Evolutionary conservation across 495 filamentous ascomycete genomes (phyloP).

Genomic region (Melanomma pulvis-pyrius): DNA sequence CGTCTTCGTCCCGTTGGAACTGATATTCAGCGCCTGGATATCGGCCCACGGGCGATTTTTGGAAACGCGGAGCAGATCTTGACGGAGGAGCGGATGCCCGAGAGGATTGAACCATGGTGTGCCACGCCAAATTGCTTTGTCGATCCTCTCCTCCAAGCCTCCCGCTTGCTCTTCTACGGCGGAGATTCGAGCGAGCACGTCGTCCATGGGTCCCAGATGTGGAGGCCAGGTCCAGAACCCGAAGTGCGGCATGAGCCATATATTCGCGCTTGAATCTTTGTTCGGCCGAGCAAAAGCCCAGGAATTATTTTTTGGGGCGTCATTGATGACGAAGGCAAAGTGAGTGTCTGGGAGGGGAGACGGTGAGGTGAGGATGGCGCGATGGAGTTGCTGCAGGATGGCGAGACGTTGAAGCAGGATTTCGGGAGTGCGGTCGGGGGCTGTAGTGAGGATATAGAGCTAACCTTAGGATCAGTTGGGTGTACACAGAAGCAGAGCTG

Average conservation of each 20-base stretch:
- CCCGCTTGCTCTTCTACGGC: conserved; percentile 4
- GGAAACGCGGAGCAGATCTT: conserved; percentile 50
- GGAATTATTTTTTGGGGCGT: conserved; percentile 51
- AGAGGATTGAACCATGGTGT: conserved; percentile 39
- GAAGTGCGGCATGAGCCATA: conserved; percentile 79
- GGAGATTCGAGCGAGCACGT: conserved; percentile 52
- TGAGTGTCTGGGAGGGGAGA: conserved; percentile 61
- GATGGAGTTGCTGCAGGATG: conserved; percentile 45
- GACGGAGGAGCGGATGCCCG: conserved; percentile 42
- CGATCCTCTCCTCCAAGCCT: conserved; percentile 56
- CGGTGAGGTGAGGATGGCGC: conserved; percentile 56
- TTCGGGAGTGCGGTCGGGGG: conserved; percentile 32
- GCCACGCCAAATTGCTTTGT: conserved; percentile 71
- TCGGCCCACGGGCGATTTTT: conserved; percentile 55
- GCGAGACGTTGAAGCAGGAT: conserved; percentile 51
- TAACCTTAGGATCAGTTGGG: conserved; percentile 13
- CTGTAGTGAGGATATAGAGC: conserved; percentile 37
- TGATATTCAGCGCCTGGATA: background rate
- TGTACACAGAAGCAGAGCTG: background rate
- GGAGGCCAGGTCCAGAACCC: conserved; percentile 73
- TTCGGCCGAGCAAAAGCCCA: conserved; percentile 56
- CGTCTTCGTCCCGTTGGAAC: background rate
- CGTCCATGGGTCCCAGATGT: conserved; percentile 59
- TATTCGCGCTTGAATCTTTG: conserved; percentile 45
- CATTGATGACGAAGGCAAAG: conserved; percentile 60